Percentiles rank a stretch among this genome's conserved stretches.
Conservation (phyloP, 352 stramenopile genomes). For the Vaucheria bursata region DNA sequence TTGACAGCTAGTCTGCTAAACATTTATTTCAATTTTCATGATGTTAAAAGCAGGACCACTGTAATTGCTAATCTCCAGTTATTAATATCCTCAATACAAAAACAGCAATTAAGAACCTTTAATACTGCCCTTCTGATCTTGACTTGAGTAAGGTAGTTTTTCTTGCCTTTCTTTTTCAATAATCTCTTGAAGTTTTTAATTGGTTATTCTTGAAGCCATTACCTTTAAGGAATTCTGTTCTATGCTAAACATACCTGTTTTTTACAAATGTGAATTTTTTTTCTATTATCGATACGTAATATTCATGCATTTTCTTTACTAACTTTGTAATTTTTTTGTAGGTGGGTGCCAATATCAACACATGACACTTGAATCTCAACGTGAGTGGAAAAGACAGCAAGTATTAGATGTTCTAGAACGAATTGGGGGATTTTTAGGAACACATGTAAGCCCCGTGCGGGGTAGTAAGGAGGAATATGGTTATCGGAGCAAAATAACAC, state of each 20-base stretch:
- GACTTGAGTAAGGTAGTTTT: no score
- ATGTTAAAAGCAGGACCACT: no score
- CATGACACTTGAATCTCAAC: constrained; percentile 56
- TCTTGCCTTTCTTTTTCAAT: no score
- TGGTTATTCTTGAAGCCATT: no score
- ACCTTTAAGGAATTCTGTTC: background rate
- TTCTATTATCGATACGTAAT: background rate
- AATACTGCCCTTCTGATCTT: no score
- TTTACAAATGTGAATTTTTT: background rate
- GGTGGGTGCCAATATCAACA: constrained; percentile 77
- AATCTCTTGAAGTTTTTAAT: no score
- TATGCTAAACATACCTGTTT: background rate
- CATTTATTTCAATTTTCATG: no score
- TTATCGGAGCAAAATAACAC: constrained; percentile 66
- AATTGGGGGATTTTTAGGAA: constrained; percentile 40
- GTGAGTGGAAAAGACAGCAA: constrained; percentile 53
- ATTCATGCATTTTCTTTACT: background rate
- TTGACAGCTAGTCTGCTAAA: no score
- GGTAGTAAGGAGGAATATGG: constrained; percentile 62
- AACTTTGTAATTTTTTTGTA: background rate
- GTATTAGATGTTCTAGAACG: constrained; percentile 44
- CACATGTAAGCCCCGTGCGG: constrained; percentile 53
- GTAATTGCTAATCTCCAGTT: no score
- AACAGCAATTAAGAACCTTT: no score
- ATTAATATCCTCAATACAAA: no score